phyloP scores from a whole-genome alignment of 75 land plant species.

The Adiantum capillusveneris region DNA sequence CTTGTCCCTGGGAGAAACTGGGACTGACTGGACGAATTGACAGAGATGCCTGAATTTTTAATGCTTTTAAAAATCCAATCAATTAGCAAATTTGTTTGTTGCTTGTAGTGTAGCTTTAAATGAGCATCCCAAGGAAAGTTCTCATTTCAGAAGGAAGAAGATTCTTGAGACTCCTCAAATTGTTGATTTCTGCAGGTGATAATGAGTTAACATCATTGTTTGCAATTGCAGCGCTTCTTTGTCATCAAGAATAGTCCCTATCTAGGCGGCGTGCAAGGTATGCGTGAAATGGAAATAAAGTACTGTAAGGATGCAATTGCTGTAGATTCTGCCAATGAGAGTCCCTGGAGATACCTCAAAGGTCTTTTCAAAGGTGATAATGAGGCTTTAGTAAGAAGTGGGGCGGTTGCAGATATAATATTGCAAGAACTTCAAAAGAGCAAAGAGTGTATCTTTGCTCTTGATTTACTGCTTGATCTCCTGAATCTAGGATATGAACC shows the following conservation, averaged over 20 bases:
- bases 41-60: too few species aligned
- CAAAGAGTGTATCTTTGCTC: conserved; percentile 45
- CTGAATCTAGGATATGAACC: conserved; percentile 59
- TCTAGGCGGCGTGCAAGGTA: conserved; percentile 60
- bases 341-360: conserved; percentile 88
- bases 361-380: conserved; percentile 67
- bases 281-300: conserved; percentile 64
- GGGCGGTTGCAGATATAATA: conserved; percentile 39
- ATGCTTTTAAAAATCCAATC: too few species aligned
- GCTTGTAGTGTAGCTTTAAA: too few species aligned
- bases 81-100: too few species aligned
- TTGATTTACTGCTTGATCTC: conserved; percentile 72
- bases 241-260: conserved; percentile 77
- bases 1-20: too few species aligned
- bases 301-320: conserved; percentile 56
- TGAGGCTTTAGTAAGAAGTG: conserved; percentile 27
- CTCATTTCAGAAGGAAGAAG: too few species aligned
- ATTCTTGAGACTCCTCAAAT: too few species aligned
- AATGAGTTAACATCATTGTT: too few species aligned
- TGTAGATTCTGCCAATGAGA: conserved; percentile 67
- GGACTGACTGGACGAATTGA: too few species aligned
- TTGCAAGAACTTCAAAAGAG: conserved; percentile 41
- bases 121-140: too few species aligned
- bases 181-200: too few species aligned
- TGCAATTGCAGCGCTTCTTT: conserved; percentile 70